Evolutionary conservation across 202 grass and related monocot species (phyloP), one percentile per base, ranked within the genome.

Genomic region (Musa balbisiana): DNA sequence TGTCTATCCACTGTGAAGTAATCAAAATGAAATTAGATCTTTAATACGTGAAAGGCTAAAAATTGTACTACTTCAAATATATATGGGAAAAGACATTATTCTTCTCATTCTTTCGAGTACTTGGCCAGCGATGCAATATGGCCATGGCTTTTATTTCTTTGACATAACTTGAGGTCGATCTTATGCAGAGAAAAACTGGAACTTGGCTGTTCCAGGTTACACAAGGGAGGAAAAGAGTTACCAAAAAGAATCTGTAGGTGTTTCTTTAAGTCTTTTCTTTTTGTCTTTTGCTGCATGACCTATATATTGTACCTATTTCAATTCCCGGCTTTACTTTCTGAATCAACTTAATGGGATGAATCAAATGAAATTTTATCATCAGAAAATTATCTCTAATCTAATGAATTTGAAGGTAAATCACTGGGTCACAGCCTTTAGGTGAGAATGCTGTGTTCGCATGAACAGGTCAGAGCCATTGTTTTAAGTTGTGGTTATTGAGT

Each of bases 141-240:
- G 22, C 55, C 21, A 11, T 24, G 27, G 25, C 15, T 68, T 53
- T 58, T 64, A 6, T 73, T 65, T 64, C 24, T 27, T 58, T 69
- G 17, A 27, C 67, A 23, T 27, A 80, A 79, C 70, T 62, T 49
- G 49, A 33, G 64, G 11, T 56, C 19, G 22, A 67, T 51, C 55
- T 80, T 87, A 72, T 75, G 81, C 85, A 99, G 96, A 99, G 77
- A 86, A 52, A 92, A 90, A 89, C 83, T 99, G 89, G 91, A 79
- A 92, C 54, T 82, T 95, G 55, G 76, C 91, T 51, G 59, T 99
- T 74, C 95, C 95, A 80, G 95, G 95, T 76, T 99, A 87, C 83
- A 89, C 91, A 64, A 92, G 77, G 82, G 91, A 92, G 69, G 91
- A 92, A 67, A 88, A 95, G 54, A 88, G 90, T 82, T 79, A 72